These are phyloP conservation scores for Malassezia cuniculi DNA, from an alignment of 1,284 basidiomycete species.

Conservation along the genomic window DNA sequence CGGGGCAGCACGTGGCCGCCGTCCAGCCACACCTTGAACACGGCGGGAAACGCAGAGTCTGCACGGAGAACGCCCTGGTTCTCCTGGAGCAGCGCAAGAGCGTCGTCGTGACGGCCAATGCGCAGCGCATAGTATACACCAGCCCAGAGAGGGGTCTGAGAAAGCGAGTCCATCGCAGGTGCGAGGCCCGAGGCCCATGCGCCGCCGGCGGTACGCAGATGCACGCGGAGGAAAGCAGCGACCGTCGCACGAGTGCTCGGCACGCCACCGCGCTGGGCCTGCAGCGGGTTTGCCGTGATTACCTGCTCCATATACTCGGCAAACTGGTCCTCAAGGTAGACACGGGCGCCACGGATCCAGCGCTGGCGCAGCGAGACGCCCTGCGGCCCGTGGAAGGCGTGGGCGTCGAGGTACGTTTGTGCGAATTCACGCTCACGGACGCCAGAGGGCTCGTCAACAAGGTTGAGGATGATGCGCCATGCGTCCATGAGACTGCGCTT, in stretches of 20 bases:
- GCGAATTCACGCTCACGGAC: slow-evolving; percentile 49
- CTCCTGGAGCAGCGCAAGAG: slow-evolving; percentile 56
- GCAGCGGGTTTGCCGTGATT: slow-evolving; percentile 66
- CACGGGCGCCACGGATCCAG: slow-evolving; percentile 60
- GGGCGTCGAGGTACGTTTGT: slow-evolving; percentile 46
- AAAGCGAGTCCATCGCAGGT: slow-evolving; percentile 25
- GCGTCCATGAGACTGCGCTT: slow-evolving; percentile 46
- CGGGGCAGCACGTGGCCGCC: slow-evolving; percentile 24
- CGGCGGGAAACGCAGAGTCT: slow-evolving; percentile 70
- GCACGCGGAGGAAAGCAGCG: slow-evolving; percentile 35
- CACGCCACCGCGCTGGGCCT: slow-evolving; percentile 71
- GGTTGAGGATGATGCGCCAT: slow-evolving; percentile 47
- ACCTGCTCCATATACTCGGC: slow-evolving; percentile 72
- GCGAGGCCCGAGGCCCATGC: slow-evolving; percentile 32
- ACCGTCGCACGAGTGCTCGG: slow-evolving; percentile 81
- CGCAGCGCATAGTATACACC: slow-evolving; percentile 79
- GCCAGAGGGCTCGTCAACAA: slow-evolving; percentile 48
- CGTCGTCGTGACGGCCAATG: slow-evolving; percentile 68
- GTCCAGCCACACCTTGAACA: slow-evolving; percentile 75
- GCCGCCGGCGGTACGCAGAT: slow-evolving; percentile 29
- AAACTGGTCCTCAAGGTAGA: slow-evolving; percentile 62
- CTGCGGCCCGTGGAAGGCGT: slow-evolving; percentile 13
- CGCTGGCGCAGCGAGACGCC: slow-evolving; percentile 45
- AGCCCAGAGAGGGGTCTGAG: slow-evolving; percentile 65
- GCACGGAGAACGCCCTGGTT: slow-evolving; percentile 64